phyloP scores from a whole-genome alignment of 306 rosid genomes.

The Acacia confusa region DNA sequence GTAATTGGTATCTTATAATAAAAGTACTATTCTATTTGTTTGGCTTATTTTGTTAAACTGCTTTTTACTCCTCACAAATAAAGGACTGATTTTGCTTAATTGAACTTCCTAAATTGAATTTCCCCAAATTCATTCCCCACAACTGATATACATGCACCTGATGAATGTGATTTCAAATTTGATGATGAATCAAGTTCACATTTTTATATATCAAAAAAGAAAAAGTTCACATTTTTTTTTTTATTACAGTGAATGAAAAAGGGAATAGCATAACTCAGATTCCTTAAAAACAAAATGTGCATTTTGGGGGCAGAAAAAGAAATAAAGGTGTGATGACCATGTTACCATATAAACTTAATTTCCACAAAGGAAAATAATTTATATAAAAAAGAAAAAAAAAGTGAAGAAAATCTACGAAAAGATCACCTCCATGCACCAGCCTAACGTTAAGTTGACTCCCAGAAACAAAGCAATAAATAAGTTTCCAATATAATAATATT shows the following conservation, averaged over 20 bases:
- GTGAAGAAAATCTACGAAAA: constrained; percentile 43
- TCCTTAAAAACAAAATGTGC: not conserved
- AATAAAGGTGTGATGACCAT: not conserved
- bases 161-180: not conserved
- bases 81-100: too few species aligned
- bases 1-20: too few species aligned
- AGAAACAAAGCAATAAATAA: constrained; percentile 48
- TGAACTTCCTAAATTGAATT: not conserved
- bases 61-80: too few species aligned
- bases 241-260: not conserved
- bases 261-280: not conserved
- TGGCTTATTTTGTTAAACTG: not conserved
- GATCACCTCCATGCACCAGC: constrained; percentile 67
- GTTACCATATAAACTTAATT: not conserved
- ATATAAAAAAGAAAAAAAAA: not conserved
- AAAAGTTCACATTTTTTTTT: not conserved
- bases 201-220: too few species aligned
- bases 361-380: not conserved
- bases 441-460: constrained; percentile 63
- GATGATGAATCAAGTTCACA: not conserved
- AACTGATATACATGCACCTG: not conserved
- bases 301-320: not conserved
- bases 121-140: not conserved
- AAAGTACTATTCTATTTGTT: not conserved
- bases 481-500: constrained; percentile 27